phyloP scores from a whole-genome alignment of 306 rosid genomes.

The Dryas alaskensis region DNA sequence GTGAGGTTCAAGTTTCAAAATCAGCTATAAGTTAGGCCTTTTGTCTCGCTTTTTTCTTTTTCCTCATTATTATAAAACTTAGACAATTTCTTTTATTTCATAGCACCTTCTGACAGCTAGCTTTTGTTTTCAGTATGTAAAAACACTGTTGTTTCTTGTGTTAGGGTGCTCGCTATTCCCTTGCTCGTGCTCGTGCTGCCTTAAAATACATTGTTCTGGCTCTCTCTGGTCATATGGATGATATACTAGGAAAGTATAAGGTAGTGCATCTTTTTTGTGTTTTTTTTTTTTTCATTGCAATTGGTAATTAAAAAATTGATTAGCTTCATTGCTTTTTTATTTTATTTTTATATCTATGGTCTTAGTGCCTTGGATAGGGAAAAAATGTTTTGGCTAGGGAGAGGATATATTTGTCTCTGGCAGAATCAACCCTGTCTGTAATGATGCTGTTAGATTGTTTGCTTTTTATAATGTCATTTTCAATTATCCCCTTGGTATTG shows the following conservation, averaged over 20 bases:
- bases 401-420: background rate
- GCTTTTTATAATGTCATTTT: background rate
- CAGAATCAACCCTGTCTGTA: background rate
- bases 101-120: slow-evolving; percentile 8
- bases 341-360: background rate
- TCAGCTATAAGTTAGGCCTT: background rate
- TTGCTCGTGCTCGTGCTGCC: slow-evolving; percentile 72
- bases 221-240: slow-evolving; percentile 87
- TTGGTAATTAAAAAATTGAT: background rate
- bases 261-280: slow-evolving; percentile 31
- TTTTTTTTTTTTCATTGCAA: background rate
- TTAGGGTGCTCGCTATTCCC: slow-evolving; percentile 63
- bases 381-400: background rate
- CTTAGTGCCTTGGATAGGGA: background rate
- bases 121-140: slow-evolving; percentile 2
- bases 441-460: background rate
- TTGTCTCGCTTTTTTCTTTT: background rate
- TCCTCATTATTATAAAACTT: too few relatives aligned
- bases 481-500: background rate
- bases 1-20: background rate
- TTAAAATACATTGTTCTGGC: slow-evolving; percentile 85
- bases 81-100: background rate
- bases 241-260: slow-evolving; percentile 81
- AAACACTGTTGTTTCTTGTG: slow-evolving; percentile 20
- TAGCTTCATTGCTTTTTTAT: background rate